Percentiles rank a stretch among this genome's conserved stretches.
Evolutionary conservation across 352 stramenopile species (phyloP).

Genomic region (Salisapilia sapeloensis): DNA sequence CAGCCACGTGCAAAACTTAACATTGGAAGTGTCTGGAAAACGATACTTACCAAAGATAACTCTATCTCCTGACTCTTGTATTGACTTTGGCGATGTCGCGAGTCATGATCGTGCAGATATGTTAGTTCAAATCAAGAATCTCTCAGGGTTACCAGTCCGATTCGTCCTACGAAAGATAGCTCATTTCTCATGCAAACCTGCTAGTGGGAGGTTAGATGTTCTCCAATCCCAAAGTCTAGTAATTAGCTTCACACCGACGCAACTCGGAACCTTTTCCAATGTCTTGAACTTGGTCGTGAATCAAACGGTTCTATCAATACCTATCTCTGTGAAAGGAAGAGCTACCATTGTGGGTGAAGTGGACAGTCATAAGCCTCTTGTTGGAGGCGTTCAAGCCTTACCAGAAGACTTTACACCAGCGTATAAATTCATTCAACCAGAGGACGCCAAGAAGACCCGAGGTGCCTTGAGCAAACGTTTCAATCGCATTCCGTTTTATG

Average conservation of each 20-base stretch:
- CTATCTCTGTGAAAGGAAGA: slow-evolving; percentile 43
- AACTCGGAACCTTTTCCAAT: slow-evolving; percentile 63
- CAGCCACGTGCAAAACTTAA: slow-evolving; percentile 49
- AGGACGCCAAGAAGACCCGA: slow-evolving; percentile 47
- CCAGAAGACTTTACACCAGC: slow-evolving; percentile 73
- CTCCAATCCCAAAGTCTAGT: slow-evolving; percentile 80
- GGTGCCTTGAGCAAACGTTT: slow-evolving; percentile 27
- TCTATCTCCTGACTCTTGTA: slow-evolving; percentile 11
- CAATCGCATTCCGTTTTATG: slow-evolving; percentile 39
- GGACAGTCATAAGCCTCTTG: slow-evolving; percentile 10
- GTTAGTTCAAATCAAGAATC: slow-evolving; percentile 70
- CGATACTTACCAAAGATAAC: slow-evolving; percentile 30
- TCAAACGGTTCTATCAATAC: slow-evolving; percentile 19
- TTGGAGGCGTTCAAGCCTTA: slow-evolving; percentile 46
- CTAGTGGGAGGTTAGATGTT: slow-evolving; percentile 51
- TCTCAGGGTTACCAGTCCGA: slow-evolving; percentile 34
- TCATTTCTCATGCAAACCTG: slow-evolving; percentile 62
- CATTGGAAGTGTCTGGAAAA: slow-evolving; percentile 53
- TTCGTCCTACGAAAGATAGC: slow-evolving; percentile 52
- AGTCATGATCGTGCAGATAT: slow-evolving; percentile 69
- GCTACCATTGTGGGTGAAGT: slow-evolving; percentile 30
- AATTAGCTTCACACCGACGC: slow-evolving; percentile 76
- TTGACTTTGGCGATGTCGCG: slow-evolving; percentile 80
- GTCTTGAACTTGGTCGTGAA: slow-evolving; percentile 29
- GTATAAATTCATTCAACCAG: slow-evolving; percentile 81